Evolutionary conservation across 495 filamentous ascomycete genomes (phyloP), one percentile per base, ranked within the genome.

Genomic region (Podospora tetraspora): DNA sequence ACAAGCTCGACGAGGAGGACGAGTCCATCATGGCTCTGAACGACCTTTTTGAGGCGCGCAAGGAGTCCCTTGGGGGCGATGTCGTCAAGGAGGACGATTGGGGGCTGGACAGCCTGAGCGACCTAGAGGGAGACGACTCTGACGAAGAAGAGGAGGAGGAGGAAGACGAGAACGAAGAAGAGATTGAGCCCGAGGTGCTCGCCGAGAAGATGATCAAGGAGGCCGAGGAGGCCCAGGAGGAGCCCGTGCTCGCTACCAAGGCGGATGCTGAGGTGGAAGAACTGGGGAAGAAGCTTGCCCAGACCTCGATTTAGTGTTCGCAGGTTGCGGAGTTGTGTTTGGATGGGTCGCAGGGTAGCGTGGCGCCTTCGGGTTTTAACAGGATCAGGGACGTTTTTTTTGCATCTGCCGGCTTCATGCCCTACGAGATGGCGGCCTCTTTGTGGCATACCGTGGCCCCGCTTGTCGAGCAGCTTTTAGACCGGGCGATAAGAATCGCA

Each of bases 1-100:
- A 99, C 82, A 94, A 91, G 73, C 97, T 99, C 72, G 82, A 83
- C 9, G 94, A 97, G 76, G 93, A 96, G 1, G 94, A 97, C 70
- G 77, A 84, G 30, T 83, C 84, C 59, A 84, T 89, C 64, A 68
- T 82, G 23, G 70, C 72, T 16, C 76, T 88, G 5, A 79, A 81
- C 62, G 81, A 82, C 27, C 77, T 87, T 3, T 72, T 87, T 58
- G 85, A 87, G 65, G 80, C 83, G 62, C 82, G 83, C 37, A 88
- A 91, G 78, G 87, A 89, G 70, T 82, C 86, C 68, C 80, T 88
- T 66, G 85, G 80, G 19, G 86, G 84, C 29, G 84, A 87, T 32
- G 75, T 89, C 25, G 76, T 87, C 27, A 74, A 82, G n/a, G 86
- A 88, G 67, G 88, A 91, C 64, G 82, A 86, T 29, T 96, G 92